Evolutionary conservation across 2,329 filamentous ascomycete genomes (phyloP), one percentile per base, ranked within the genome.

Genomic region (Coniochaeta hoffmannii): DNA sequence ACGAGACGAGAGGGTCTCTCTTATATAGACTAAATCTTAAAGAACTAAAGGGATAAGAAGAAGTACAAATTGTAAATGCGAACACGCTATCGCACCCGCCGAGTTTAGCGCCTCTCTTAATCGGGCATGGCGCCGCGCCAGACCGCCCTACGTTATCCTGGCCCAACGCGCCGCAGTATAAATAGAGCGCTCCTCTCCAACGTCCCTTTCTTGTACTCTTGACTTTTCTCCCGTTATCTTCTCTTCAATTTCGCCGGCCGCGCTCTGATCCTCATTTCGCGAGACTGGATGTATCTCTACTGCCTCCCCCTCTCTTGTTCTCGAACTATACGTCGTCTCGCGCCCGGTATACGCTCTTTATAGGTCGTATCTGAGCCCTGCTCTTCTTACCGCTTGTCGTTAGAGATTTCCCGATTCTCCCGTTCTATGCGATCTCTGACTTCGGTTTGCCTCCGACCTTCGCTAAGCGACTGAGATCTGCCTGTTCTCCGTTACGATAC

Each of bases 201-300:
- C 35, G 36, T 54, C 53, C 53, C 32, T 26, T 17, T 54, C 53
- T 49, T 46, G 26, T 46, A 46, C 53, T 54, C 26, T 46, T 54
- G n/a, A 54, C 36, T 54, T 46, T 34, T 15, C 53, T 32, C 36
- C 17, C 35, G 5, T 38, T 19, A 17, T 38, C 3, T 15, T n/a
- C 10, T 19, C 35, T 4, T 4, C 35, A n/a, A 4, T 34, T 34
- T 34, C 32, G 32, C 32, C 11, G 32, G 32, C 32, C 32, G 30
- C n/a, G 26, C 49, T 51, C 26, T 22, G 26, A 22, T 26, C 19
- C 19, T 51, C 15, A n/a, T n/a, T n/a, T n/a, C n/a, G n/a, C n/a
- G 49, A 31, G 11, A 22, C 26, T 51, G 26, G 49, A n/a, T n/a
- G n/a, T 32, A 14, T 26, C 49, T 51, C 26, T 26, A 10, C 49